phyloP scores from a whole-genome alignment of 1,284 basidiomycete species.

The Sanghuangporus baumii region DNA sequence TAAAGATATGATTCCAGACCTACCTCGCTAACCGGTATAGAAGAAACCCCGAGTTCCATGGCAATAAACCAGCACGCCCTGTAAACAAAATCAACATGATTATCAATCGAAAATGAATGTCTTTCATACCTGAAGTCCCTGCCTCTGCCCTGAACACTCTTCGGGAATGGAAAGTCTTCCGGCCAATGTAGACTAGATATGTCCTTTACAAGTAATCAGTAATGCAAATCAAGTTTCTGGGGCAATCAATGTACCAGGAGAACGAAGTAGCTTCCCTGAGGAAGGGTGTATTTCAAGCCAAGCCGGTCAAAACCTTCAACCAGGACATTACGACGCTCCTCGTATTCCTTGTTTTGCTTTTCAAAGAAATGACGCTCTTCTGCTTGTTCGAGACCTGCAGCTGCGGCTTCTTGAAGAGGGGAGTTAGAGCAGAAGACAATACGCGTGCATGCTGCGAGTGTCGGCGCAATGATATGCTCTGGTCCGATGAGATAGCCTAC shows the following conservation, averaged over 20 bases:
- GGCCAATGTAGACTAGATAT: conserved; percentile 80
- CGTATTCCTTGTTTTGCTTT: conserved; percentile 75
- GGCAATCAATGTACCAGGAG: conserved; percentile 52
- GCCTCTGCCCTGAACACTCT: conserved; percentile 72
- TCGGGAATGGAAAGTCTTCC: conserved; percentile 78
- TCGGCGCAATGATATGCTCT: conserved; percentile 75
- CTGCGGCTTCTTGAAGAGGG: conserved; percentile 87
- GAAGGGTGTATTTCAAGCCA: conserved; percentile 82
- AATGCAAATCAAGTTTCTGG: background rate
- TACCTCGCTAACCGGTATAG: conserved; percentile 92
- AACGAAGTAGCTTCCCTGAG: conserved; percentile 88
- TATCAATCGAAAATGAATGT: conserved; percentile 17
- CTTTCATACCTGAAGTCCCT: conserved; percentile 75
- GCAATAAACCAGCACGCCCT: conserved; percentile 92
- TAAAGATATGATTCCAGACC: background rate
- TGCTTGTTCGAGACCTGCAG: conserved; percentile 80
- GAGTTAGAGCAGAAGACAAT: conserved; percentile 96
- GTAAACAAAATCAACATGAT: background rate
- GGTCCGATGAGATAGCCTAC: conserved; percentile 96
- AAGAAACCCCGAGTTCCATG: conserved; percentile 81
- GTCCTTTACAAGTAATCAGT: conserved; percentile 45
- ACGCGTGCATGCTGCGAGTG: conserved; percentile 85
- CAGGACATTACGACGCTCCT: conserved; percentile 73
- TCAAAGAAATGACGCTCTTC: conserved; percentile 73
- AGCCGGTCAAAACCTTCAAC: conserved; percentile 77